Evolutionary conservation across 228 moss, liverwort and hornwort genomes (phyloP), one percentile per base, ranked within the genome.

Genomic region (Sphagnum magellanicum): DNA sequence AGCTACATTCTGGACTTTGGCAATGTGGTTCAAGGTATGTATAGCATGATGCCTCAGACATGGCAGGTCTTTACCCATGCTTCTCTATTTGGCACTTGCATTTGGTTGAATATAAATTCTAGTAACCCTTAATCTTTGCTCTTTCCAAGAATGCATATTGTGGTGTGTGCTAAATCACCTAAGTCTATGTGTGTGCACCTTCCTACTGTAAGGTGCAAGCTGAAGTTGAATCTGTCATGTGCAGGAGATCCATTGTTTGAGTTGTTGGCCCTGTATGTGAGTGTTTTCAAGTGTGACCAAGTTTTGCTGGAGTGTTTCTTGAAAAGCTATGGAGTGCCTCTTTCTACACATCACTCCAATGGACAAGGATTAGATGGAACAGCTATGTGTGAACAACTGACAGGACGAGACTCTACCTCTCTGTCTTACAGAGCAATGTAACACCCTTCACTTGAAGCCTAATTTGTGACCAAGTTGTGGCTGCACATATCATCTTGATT

Each of bases 371-470:
- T 72, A 65, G 74, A 50, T 65, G 59, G 50, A 62, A 60, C 32
- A 32, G 32, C 66, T 17, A 70, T 68, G 66, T 53, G 71, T 59
- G 70, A 59, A 66, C 65, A 55, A 71, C 15, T 63, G 13, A 48
- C 61, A 32, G 65, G 66, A 62, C 77, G 75, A 65, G 79, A 80
- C 68, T 74, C 52, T 61, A 76, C 71, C 51, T 76, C 66, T 16
- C 80, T 86, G 64, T 96, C 96, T 8, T 92, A 91, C 71, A 90
- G 92, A 84, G 96, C 96, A 71, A 92, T 96, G 92, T 96, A 84
- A 72, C 75, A 58, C 12, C 59, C 61, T 50, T 53, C 14, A 55
- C 70, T 58, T 48, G 6, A 10, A 62, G 62, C 8, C 14, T 14
- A 58, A 58, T 58, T 14, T 58, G 58, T 58, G 58, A 14, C 58